Evolutionary conservation across 2,329 filamentous ascomycete species (phyloP), one percentile per base, ranked within the genome.

Genomic region (Ilyonectria destructans): DNA sequence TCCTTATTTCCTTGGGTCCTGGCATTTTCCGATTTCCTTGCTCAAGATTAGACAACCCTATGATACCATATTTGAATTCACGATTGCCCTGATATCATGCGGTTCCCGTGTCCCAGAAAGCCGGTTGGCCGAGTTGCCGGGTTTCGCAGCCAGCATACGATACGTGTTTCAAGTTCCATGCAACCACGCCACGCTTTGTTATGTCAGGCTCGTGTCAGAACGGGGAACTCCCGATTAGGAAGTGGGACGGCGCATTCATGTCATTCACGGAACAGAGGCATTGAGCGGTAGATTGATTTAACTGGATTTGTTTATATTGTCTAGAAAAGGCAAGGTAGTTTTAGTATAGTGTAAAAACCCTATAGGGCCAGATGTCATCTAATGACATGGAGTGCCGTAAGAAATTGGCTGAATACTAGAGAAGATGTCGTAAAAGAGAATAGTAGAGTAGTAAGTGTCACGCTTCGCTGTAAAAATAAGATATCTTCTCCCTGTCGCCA

Each of bases 331-430:
- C 31, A 60, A 26, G 58, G 26, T 54, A 35, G n/a, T 35, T 13
- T 23, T 45, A n/a, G 45, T 68, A 46, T 64, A 68, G 51, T 71
- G 66, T 66, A 67, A 70, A 62, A 74, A 61, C 71, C 71, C 26
- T 17, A 9, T 40, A 23, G 62, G 71, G 70, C 70, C 70, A 73
- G 73, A 75, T 75, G 74, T 73, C 71, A 67, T 62, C 66, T 74
- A 69, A 61, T 66, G 63, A 70, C 62, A 68, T 70, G 67, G 35
- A 48, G 49, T 71, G 71, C 71, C 70, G 62, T 62, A 74, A 75
- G 23, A 62, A 65, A 61, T 61, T 62, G 65, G 65, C 69, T 55
- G 54, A 55, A 49, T 59, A 67, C 69, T 63, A 73, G 69, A 74
- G 62, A 68, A 74, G 65, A 71, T 67, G 55, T 68, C 64, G 58